phyloP scores from a whole-genome alignment of 2,329 filamentous ascomycete species.

The Penicillium sp. region DNA sequence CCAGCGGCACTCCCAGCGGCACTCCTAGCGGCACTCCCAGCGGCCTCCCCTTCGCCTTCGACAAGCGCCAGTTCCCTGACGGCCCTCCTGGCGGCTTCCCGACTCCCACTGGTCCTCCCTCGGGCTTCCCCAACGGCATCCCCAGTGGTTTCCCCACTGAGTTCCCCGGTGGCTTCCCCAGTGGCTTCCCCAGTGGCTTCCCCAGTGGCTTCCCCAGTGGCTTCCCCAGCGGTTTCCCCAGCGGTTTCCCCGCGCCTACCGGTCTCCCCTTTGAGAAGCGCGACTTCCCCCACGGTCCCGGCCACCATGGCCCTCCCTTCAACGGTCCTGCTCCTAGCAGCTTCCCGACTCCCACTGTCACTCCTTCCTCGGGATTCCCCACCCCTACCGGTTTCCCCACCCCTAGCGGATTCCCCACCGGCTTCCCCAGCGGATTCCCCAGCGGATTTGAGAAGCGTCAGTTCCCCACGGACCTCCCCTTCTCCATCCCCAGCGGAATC shows the following conservation, averaged over 20 bases:
- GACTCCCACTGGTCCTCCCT: neutral
- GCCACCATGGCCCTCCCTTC: neutral
- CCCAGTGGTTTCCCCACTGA: neutral
- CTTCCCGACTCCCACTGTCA: neutral
- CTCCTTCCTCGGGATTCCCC: neutral
- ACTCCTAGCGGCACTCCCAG: neutral
- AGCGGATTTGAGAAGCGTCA: conserved; percentile 8
- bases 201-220: conserved; percentile 4
- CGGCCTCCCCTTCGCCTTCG: conserved; percentile 1
- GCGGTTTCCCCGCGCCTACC: neutral
- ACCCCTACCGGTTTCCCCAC: neutral
- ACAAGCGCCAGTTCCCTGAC: conserved; percentile 6
- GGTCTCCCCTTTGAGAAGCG: conserved; percentile 1
- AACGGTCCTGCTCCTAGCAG: neutral
- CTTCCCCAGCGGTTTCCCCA: neutral
- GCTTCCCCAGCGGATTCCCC: neutral
- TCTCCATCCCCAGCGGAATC: neutral
- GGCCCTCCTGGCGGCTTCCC: conserved; percentile 3
- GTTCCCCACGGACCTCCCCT: conserved; percentile 3
- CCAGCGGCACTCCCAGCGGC: neutral
- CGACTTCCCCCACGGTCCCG: neutral
- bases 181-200: neutral
- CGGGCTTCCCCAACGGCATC: neutral
- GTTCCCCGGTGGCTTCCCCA: neutral
- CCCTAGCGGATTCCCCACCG: neutral